Percentiles rank a stretch among this genome's conserved stretches.
Conservation (phyloP, 768 basidiomycete species). For the Amanita fuliginea region DNA sequence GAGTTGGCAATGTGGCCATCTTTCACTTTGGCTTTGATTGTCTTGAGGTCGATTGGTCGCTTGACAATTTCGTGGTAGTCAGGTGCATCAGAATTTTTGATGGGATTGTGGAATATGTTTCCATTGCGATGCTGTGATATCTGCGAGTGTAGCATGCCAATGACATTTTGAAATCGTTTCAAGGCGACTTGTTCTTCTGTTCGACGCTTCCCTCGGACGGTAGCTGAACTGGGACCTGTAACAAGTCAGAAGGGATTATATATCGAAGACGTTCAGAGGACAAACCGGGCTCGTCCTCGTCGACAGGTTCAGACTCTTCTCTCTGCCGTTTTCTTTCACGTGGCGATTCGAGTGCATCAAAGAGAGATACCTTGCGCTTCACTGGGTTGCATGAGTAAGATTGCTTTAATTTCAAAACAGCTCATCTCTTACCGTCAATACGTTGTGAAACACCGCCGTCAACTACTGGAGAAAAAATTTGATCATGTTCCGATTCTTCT, state of each 20-base stretch:
- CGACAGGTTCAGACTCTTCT: slow-evolving; percentile 59
- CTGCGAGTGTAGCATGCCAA: slow-evolving; percentile 68
- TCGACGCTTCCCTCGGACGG: slow-evolving; percentile 23
- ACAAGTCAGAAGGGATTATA: slow-evolving; percentile 1
- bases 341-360: slow-evolving; percentile 33
- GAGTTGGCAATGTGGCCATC: slow-evolving; percentile 76
- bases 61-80: slow-evolving; percentile 90
- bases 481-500: slow-evolving; percentile 21
- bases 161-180: slow-evolving; percentile 74
- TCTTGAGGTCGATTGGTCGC: slow-evolving; percentile 93
- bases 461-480: slow-evolving; percentile 20
- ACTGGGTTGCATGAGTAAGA: slow-evolving; percentile 21
- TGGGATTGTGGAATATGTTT: slow-evolving; percentile 85
- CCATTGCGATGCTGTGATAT: slow-evolving; percentile 83
- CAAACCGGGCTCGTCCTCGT: slow-evolving; percentile 53
- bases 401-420: background rate
- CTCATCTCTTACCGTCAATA: slow-evolving; percentile 17
- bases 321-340: slow-evolving; percentile 47
- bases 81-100: slow-evolving; percentile 79
- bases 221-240: slow-evolving; percentile 19
- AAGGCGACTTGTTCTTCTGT: slow-evolving; percentile 42
- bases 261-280: slow-evolving; percentile 8
- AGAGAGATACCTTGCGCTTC: slow-evolving; percentile 55
- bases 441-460: slow-evolving; percentile 14
- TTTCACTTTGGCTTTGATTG: slow-evolving; percentile 76